These are phyloP conservation scores for Garcia nutans DNA, from an alignment of 345 rosid genomes.

Conservation along the genomic window DNA sequence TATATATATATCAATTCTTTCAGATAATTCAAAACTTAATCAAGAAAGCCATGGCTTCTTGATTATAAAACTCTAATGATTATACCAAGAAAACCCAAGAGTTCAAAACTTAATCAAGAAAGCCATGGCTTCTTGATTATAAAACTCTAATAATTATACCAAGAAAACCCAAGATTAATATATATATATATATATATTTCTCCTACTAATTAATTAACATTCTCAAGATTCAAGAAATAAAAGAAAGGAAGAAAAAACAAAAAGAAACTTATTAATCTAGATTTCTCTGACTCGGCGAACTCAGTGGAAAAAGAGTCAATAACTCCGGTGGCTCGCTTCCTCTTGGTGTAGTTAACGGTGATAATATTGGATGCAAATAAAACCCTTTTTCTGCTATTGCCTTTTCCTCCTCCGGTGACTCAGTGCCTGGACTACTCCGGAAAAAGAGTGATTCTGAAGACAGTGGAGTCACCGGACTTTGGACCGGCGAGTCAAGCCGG, in stretches of 20 bases:
- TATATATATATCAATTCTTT: too few relatives aligned
- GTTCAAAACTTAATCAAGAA: neutral
- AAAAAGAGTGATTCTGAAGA: slow-evolving; percentile 31
- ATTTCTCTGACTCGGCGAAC: slow-evolving; percentile 18
- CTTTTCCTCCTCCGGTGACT: slow-evolving; percentile 40
- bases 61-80: too few relatives aligned
- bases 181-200: too few relatives aligned
- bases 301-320: slow-evolving; percentile 26
- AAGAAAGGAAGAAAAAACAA: neutral
- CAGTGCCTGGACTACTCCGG: slow-evolving; percentile 30
- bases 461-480: slow-evolving; percentile 46
- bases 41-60: neutral
- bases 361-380: slow-evolving; percentile 19
- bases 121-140: neutral
- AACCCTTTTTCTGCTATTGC: slow-evolving; percentile 27
- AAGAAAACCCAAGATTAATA: too few relatives aligned
- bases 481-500: slow-evolving; percentile 23
- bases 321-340: slow-evolving; percentile 27
- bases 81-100: too few relatives aligned
- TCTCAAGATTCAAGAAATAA: neutral
- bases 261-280: slow-evolving; percentile 27
- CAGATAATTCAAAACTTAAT: too few relatives aligned
- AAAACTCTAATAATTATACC: neutral
- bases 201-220: neutral
- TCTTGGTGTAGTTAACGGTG: slow-evolving; percentile 26